Conservation (phyloP, 2,329 filamentous ascomycete species). For the Paramyrothecium sp. region DNA sequence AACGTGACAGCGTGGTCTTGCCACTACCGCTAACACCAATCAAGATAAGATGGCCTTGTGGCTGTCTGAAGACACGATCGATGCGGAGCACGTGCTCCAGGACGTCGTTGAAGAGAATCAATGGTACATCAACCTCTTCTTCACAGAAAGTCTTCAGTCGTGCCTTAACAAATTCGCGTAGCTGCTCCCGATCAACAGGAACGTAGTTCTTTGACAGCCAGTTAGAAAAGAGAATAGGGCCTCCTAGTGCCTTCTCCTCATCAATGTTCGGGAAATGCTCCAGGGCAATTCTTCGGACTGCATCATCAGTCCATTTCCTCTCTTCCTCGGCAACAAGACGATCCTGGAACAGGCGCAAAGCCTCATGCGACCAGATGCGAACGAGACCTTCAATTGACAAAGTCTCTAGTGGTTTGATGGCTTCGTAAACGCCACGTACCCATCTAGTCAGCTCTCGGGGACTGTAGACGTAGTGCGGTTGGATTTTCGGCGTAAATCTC, state of each 20-base stretch:
- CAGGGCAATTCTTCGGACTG: slow-evolving; percentile 80
- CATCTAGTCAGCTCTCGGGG: slow-evolving; percentile 97
- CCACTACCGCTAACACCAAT: slow-evolving; percentile 98
- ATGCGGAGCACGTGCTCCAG: slow-evolving; percentile 97
- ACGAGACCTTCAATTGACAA: slow-evolving; percentile 88
- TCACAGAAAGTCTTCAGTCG: slow-evolving; percentile 98
- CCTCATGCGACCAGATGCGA: slow-evolving; percentile 97
- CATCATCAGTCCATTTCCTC: slow-evolving; percentile 89
- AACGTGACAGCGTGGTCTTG: slow-evolving; percentile 96
- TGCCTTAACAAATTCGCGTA: slow-evolving; percentile 96
- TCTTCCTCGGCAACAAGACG: slow-evolving; percentile 93
- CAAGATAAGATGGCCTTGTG: slow-evolving; percentile 95
- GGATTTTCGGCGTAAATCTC: slow-evolving; percentile 92
- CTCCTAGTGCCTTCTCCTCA: slow-evolving; percentile 81
- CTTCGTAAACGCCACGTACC: slow-evolving; percentile 97
- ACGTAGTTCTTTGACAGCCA: slow-evolving; percentile 99
- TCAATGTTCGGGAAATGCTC: slow-evolving; percentile 96
- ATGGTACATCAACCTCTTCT: slow-evolving; percentile 96
- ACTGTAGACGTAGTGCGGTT: slow-evolving; percentile 98
- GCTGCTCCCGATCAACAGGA: slow-evolving; percentile 89
- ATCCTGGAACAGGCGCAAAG: slow-evolving; percentile 93
- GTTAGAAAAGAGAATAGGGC: slow-evolving; percentile 97
- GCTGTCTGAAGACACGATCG: slow-evolving; percentile 96
- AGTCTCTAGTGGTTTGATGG: slow-evolving; percentile 86
- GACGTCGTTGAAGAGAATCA: slow-evolving; percentile 99